Conservation (phyloP, 75 land plant species). For the Cryptomeria japonica region DNA sequence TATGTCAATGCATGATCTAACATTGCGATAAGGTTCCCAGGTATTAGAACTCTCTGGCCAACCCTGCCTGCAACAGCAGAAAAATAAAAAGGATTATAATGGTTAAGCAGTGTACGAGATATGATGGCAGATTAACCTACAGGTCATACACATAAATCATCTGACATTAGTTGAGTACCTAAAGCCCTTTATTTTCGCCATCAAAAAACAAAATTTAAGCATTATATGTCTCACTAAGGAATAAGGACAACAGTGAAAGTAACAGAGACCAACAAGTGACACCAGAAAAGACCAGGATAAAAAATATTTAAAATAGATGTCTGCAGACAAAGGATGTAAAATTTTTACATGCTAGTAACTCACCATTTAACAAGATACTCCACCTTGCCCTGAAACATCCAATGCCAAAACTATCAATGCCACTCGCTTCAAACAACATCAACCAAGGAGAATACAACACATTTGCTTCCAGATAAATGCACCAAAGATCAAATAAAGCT, state of each 20-base stretch:
- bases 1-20: slow-evolving; percentile 64
- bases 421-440: neutral
- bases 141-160: no score
- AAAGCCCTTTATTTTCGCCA: no score
- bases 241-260: no score
- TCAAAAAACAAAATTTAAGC: no score
- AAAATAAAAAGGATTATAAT: neutral
- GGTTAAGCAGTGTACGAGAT: no score
- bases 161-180: no score
- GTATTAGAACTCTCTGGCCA: slow-evolving; percentile 96
- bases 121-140: no score
- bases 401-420: neutral
- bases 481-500: neutral
- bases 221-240: no score
- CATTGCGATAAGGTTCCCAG: slow-evolving; percentile 89
- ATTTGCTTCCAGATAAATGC: neutral
- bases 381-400: slow-evolving; percentile 58
- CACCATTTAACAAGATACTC: slow-evolving; percentile 95
- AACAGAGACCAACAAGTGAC: no score
- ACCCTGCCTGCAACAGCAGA: slow-evolving; percentile 54
- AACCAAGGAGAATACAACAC: neutral
- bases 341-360: slow-evolving; percentile 13
- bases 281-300: no score
- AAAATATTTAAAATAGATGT: no score
- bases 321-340: no score